phyloP scores from a whole-genome alignment of 2,329 filamentous ascomycete species.

The Monilinia fructicola region DNA sequence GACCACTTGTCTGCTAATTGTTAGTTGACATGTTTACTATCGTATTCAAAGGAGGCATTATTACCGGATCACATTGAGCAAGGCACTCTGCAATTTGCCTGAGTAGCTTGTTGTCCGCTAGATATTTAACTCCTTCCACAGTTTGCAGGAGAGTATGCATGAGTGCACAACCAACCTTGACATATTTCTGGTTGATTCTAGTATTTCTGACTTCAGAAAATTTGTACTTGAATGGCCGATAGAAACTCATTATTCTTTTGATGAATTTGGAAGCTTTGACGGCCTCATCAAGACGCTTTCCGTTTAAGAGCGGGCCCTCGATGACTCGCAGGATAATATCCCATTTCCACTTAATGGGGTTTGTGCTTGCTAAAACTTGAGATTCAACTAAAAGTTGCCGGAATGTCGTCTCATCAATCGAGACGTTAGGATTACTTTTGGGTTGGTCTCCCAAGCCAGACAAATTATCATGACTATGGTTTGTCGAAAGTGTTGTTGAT shows the following conservation, averaged over 20 bases:
- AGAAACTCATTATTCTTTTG: constrained; percentile 91
- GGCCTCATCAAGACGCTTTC: constrained; percentile 89
- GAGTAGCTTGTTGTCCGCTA: constrained; percentile 88
- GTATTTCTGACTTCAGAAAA: constrained; percentile 90
- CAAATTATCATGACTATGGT: constrained; percentile 47
- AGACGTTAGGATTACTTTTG: constrained; percentile 50
- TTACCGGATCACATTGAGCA: constrained; percentile 87
- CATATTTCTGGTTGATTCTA: constrained; percentile 90
- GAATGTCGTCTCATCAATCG: constrained; percentile 62
- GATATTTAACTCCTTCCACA: constrained; percentile 76
- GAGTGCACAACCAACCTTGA: constrained; percentile 83
- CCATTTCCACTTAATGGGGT: constrained; percentile 97
- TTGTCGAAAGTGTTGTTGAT: constrained; percentile 32
- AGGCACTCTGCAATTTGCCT: constrained; percentile 94
- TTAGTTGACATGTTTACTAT: constrained; percentile 27
- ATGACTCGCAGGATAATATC: constrained; percentile 87
- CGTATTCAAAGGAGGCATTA: constrained; percentile 28
- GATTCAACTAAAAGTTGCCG: constrained; percentile 71
- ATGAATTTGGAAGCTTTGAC: constrained; percentile 95
- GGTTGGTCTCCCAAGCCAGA: constrained; percentile 56
- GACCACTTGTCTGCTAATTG: constrained; percentile 58
- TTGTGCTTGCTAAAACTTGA: constrained; percentile 82
- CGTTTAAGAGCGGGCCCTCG: constrained; percentile 86
- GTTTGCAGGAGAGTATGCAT: constrained; percentile 86
- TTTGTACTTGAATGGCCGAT: constrained; percentile 93